Conservation (phyloP, 371 early-diverging fungal species). For the Coemansia sp. region DNA sequence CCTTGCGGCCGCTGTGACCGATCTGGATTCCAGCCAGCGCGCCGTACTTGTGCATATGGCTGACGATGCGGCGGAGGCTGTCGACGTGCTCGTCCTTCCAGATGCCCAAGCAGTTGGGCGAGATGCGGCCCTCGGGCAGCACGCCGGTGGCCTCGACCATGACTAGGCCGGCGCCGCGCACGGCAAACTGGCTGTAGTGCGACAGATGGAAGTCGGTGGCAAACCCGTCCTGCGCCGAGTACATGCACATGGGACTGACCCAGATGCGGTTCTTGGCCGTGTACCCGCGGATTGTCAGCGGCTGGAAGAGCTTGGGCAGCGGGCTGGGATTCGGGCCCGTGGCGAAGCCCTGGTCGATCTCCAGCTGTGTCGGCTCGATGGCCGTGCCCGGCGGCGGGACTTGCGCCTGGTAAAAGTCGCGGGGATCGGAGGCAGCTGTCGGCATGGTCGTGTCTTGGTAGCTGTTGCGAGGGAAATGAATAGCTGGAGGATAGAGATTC, state of each 20-base stretch:
- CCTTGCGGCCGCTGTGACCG: constrained; percentile 82
- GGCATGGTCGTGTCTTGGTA: constrained; percentile 11
- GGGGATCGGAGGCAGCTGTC: constrained; percentile 17
- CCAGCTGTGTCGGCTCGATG: constrained; percentile 18
- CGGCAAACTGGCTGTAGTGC: constrained; percentile 69
- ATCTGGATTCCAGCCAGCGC: constrained; percentile 71
- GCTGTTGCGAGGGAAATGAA: background rate
- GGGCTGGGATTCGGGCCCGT: constrained; percentile 12
- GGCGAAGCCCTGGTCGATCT: constrained; percentile 21
- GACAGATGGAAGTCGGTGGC: constrained; percentile 65
- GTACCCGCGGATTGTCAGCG: constrained; percentile 59
- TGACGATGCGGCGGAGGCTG: constrained; percentile 60
- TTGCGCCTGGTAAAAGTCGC: constrained; percentile 35
- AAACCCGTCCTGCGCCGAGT: constrained; percentile 61
- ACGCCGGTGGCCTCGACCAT: constrained; percentile 83
- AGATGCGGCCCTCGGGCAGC: constrained; percentile 70
- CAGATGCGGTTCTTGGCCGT: constrained; percentile 71
- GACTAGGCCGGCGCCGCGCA: constrained; percentile 71
- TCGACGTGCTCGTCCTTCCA: constrained; percentile 77
- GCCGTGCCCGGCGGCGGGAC: constrained; percentile 32
- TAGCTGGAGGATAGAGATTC: background rate
- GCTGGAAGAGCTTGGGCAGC: constrained; percentile 60
- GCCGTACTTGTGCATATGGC: constrained; percentile 65
- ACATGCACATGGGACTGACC: constrained; percentile 83
- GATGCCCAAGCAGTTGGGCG: constrained; percentile 72